These are phyloP conservation scores for Plantago elongata DNA, from an alignment of 257 asterid genomes.

Conservation along the genomic window DNA sequence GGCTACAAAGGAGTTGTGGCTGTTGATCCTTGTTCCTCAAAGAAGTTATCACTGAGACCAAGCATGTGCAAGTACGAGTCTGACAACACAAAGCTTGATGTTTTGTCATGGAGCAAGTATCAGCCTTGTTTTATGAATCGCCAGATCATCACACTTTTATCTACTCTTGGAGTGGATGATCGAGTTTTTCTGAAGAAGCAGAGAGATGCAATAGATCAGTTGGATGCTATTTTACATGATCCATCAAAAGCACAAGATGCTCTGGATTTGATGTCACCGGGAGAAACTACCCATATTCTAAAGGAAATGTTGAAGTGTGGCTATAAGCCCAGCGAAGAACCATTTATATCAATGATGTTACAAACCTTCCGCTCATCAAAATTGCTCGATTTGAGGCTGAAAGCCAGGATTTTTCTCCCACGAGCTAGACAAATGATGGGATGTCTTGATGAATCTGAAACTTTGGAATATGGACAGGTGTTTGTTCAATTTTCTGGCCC, in stretches of 20 bases:
- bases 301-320: conserved; percentile 86
- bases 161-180: conserved; percentile 74
- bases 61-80: conserved; percentile 84
- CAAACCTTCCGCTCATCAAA: conserved; percentile 67
- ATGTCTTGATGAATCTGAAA: conserved; percentile 79
- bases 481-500: conserved; percentile 62
- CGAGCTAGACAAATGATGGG: conserved; percentile 83
- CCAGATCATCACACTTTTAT: conserved; percentile 71
- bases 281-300: conserved; percentile 68
- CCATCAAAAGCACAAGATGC: conserved; percentile 69
- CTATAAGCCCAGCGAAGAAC: conserved; percentile 75
- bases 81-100: conserved; percentile 59
- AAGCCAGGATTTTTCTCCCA: conserved; percentile 63
- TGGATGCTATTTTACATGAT: conserved; percentile 57
- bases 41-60: conserved; percentile 58
- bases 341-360: conserved; percentile 86
- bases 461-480: conserved; percentile 76
- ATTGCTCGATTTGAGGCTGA: conserved; percentile 59
- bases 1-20: conserved; percentile 95
- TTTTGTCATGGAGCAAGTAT: conserved; percentile 72
- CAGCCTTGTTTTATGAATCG: conserved; percentile 85
- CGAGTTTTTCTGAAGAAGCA: conserved; percentile 53
- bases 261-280: conserved; percentile 75
- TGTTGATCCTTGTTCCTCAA: conserved; percentile 46
- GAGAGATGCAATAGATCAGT: conserved; percentile 65